Conservation (phyloP, 208 protist species). For the Leishmania gerbilli region DNA sequence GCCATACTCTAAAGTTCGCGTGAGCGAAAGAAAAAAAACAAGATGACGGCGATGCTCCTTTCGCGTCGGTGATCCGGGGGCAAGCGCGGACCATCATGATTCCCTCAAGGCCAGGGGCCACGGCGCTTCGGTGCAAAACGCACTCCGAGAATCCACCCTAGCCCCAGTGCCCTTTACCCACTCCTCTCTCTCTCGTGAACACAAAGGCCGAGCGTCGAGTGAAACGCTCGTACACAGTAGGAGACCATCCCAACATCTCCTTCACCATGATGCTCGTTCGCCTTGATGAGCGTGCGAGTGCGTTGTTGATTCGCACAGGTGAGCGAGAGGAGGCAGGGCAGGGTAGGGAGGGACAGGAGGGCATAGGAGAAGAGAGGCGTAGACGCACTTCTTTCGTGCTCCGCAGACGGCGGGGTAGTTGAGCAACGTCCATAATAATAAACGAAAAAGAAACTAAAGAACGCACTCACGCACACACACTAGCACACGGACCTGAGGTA, state of each 20-base stretch:
- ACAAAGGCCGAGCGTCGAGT: background rate
- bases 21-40: background rate
- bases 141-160: background rate
- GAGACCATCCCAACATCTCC: background rate
- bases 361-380: background rate
- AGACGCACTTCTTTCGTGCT: background rate
- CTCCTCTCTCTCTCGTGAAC: background rate
- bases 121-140: background rate
- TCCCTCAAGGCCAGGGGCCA: background rate
- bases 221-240: background rate
- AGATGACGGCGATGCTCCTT: background rate
- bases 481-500: background rate
- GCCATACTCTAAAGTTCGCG: background rate
- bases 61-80: background rate
- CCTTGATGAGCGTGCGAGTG: background rate
- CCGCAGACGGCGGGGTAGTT: background rate
- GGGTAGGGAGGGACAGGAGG: background rate
- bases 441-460: background rate
- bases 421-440: background rate
- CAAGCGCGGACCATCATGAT: background rate
- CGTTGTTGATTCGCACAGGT: background rate
- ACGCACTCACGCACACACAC: background rate
- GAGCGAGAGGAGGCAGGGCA: background rate
- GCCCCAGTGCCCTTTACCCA: background rate
- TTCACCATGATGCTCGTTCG: background rate